phyloP scores from a whole-genome alignment of 495 filamentous ascomycete genomes.

The Hypoxylon intermedium region DNA sequence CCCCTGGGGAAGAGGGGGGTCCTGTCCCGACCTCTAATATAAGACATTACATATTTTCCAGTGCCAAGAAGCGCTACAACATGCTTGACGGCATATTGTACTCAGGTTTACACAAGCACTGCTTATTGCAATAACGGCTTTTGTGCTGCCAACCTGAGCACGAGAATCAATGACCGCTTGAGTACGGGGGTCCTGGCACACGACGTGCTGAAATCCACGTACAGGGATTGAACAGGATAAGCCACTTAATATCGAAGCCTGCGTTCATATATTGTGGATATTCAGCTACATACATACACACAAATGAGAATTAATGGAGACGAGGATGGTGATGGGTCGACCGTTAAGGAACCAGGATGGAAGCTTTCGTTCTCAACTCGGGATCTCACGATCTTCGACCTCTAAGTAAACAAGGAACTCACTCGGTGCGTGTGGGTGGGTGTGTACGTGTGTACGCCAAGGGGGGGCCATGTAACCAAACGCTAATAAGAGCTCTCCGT shows the following conservation, averaged over 20 bases:
- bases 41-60: slow-evolving; percentile 29
- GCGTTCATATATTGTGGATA: no score
- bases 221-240: no score
- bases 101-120: no score
- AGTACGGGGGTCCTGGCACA: not conserved
- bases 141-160: slow-evolving; percentile 2
- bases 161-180: not conserved
- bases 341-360: no score
- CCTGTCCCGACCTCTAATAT: slow-evolving; percentile 3
- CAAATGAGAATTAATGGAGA: no score
- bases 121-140: not conserved
- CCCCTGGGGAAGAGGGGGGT: slow-evolving; percentile 1
- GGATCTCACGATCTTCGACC: not conserved
- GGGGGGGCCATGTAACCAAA: slow-evolving; percentile 8
- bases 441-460: not conserved
- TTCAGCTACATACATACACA: no score
- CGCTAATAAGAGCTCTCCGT: slow-evolving; percentile 4
- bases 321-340: no score
- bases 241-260: no score
- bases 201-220: no score
- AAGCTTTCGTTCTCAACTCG: not conserved
- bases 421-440: not conserved
- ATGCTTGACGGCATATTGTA: not conserved
- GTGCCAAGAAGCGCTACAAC: not conserved
- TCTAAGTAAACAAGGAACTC: not conserved